A percentile compares a stretch with the other conserved stretches of the same genome.
phyloP scores from a whole-genome alignment of 2,329 filamentous ascomycete species.

The Didymella pomorum region DNA sequence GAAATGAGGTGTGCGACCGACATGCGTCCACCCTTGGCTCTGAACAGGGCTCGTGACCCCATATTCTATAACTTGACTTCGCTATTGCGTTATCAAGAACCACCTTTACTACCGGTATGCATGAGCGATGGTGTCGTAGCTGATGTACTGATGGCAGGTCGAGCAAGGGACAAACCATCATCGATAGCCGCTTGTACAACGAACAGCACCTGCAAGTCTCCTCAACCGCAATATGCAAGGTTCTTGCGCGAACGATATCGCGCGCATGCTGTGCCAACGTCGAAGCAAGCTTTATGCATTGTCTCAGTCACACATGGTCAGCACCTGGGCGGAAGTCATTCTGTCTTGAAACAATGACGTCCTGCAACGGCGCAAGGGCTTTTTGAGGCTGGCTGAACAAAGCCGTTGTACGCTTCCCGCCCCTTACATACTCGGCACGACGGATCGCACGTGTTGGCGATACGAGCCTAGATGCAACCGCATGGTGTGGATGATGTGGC shows the following conservation, averaged over 20 bases:
- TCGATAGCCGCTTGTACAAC: conserved; percentile 8
- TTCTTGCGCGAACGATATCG: background rate
- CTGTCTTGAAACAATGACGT: conserved; percentile 18
- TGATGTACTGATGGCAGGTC: too few relatives aligned
- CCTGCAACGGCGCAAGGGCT: conserved; percentile 10
- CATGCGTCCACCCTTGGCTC: conserved; percentile 11
- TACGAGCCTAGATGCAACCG: background rate
- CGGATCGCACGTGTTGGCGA: background rate
- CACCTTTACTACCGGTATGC: background rate
- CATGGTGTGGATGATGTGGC: background rate
- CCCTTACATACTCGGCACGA: background rate
- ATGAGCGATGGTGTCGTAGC: too few relatives aligned
- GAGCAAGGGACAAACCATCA: background rate
- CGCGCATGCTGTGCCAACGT: conserved; percentile 16
- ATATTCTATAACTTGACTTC: conserved; percentile 12
- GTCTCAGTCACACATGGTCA: conserved; percentile 25
- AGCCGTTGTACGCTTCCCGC: conserved; percentile 1
- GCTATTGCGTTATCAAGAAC: background rate
- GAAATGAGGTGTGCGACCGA: conserved; percentile 19
- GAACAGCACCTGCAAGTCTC: background rate
- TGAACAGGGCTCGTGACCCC: conserved; percentile 5
- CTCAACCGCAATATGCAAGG: conserved; percentile 23
- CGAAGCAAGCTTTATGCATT: conserved; percentile 16
- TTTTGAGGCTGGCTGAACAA: conserved; percentile 1
- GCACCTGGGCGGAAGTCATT: conserved; percentile 3